phyloP scores from a whole-genome alignment of 148 eudicot genomes.

The Rhododendron henanense region DNA sequence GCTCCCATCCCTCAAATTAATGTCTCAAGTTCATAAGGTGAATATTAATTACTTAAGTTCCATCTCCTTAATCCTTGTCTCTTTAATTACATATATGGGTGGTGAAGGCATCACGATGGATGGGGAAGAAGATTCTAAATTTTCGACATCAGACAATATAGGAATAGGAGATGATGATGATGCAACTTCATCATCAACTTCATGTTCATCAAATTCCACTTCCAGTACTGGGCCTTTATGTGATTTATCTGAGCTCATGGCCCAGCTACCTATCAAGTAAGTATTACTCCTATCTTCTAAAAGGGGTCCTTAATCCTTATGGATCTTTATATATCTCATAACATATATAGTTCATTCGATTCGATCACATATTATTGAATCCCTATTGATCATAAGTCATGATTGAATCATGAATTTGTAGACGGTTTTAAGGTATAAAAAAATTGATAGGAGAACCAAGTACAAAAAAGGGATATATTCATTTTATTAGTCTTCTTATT shows the following conservation, averaged over 20 bases:
- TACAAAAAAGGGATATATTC: neutral
- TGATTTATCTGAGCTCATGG: slow-evolving; percentile 64
- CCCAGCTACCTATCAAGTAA: slow-evolving; percentile 90
- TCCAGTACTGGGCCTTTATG: slow-evolving; percentile 36
- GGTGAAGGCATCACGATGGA: slow-evolving; percentile 28
- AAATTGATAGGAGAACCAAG: neutral
- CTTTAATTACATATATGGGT: neutral
- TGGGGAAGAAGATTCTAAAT: slow-evolving; percentile 22
- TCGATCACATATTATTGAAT: neutral
- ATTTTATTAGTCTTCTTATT: too few relatives aligned
- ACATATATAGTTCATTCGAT: neutral
- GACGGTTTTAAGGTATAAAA: neutral
- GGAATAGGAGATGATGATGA: slow-evolving; percentile 34
- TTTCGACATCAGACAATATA: slow-evolving; percentile 40
- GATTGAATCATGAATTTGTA: neutral
- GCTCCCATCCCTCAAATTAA: slow-evolving; percentile 13
- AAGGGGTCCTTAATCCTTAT: neutral
- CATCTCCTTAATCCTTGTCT: slow-evolving; percentile 18
- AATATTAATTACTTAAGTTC: neutral
- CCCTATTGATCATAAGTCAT: neutral
- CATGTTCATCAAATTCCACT: slow-evolving; percentile 23
- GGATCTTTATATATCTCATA: neutral
- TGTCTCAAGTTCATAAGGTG: slow-evolving; percentile 9
- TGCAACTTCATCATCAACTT: slow-evolving; percentile 40
- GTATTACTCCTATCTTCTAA: slow-evolving; percentile 10